Evolutionary conservation across 495 filamentous ascomycete genomes (phyloP).

Genomic region (Podospora anserina): DNA sequence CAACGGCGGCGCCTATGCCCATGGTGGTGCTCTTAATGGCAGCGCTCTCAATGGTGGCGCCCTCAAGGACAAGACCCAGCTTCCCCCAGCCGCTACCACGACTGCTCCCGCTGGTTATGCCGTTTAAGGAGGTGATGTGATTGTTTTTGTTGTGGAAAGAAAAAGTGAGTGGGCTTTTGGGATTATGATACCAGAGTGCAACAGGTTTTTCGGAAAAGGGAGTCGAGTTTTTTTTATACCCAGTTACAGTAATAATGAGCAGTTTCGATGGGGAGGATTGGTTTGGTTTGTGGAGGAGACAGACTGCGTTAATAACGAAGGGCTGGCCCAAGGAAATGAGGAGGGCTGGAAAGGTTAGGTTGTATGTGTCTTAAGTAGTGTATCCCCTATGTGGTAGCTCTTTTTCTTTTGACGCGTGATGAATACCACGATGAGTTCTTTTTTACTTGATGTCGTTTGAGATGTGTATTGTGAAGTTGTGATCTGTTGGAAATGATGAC

Average conservation of each 20-base stretch:
- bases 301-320: constrained; percentile 2
- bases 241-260: not conserved
- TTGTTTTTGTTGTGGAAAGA: not conserved
- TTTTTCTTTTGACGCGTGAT: constrained; percentile 11
- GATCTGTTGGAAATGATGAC: not conserved
- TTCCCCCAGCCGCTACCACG: not conserved
- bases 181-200: constrained; percentile 1
- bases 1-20: constrained; percentile 2
- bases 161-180: constrained; percentile 1
- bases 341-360: not conserved
- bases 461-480: not conserved
- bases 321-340: not conserved
- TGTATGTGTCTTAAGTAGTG: constrained; percentile 9
- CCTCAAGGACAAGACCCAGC: constrained; percentile 6
- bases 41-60: not conserved
- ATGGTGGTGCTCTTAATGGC: constrained; percentile 2
- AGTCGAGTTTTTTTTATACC: constrained; percentile 2
- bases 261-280: not conserved
- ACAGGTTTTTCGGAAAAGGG: not conserved
- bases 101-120: not conserved
- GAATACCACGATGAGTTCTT: constrained; percentile 10
- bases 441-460: not conserved
- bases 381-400: constrained; percentile 6
- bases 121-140: not conserved
- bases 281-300: not conserved